Evolutionary conservation across 2,329 filamentous ascomycete species (phyloP).

Genomic region (Rutstroemia sydowiana): DNA sequence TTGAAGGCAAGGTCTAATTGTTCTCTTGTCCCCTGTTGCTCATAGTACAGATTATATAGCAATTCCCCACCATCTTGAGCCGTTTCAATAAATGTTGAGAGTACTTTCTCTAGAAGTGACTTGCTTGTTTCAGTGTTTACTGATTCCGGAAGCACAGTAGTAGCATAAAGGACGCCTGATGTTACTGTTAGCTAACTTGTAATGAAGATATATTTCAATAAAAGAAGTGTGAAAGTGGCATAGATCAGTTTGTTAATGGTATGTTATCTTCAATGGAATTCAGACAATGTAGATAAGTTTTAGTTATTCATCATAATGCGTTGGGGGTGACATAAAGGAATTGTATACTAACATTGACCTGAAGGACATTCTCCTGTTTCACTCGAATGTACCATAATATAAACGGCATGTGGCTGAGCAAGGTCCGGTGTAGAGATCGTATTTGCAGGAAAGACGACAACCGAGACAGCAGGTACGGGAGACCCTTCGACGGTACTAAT

Average conservation of each 20-base stretch:
- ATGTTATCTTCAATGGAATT: constrained; percentile 79
- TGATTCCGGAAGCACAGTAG: constrained; percentile 14
- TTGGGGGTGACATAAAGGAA: constrained; percentile 14
- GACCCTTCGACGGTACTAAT: constrained; percentile 65
- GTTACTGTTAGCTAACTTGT: constrained; percentile 17
- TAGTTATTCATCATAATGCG: constrained; percentile 75
- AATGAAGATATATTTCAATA: constrained; percentile 7
- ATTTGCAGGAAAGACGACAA: constrained; percentile 57
- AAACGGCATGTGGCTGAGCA: constrained; percentile 41
- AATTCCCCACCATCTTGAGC: constrained; percentile 27
- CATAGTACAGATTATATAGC: constrained; percentile 49
- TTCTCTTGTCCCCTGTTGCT: constrained; percentile 38
- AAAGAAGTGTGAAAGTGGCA: constrained; percentile 26
- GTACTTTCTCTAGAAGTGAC: constrained; percentile 5
- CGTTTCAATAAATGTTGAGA: constrained; percentile 27
- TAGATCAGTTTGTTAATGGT: constrained; percentile 85
- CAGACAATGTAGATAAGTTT: constrained; percentile 99
- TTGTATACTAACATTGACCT: constrained; percentile 73
- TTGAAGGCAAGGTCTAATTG: constrained; percentile 65
- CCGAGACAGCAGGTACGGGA: constrained; percentile 65
- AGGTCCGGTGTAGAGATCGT: constrained; percentile 35
- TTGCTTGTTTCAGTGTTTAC: constrained; percentile 18
- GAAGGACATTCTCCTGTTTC: constrained; percentile 87
- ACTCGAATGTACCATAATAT: constrained; percentile 68
- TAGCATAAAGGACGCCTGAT: constrained; percentile 31